Conservation (phyloP, 352 stramenopile species). For the Phytophthora pistaciae region DNA sequence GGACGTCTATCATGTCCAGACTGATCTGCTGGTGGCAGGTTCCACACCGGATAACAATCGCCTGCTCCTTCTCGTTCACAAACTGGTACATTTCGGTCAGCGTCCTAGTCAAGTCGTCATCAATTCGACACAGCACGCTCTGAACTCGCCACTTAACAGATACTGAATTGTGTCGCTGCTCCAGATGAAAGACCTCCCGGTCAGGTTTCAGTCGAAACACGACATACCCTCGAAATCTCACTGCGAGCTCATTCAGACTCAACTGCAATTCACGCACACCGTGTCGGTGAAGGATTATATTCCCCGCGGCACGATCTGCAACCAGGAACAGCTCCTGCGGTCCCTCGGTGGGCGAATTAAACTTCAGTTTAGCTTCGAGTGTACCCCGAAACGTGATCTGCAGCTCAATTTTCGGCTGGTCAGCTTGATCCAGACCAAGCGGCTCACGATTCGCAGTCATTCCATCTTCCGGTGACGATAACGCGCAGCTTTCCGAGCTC, state of each 20-base stretch:
- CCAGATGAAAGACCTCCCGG: slow-evolving; percentile 59
- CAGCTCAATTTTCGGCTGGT: slow-evolving; percentile 53
- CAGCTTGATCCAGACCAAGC: not conserved
- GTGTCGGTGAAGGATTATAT: slow-evolving; percentile 59
- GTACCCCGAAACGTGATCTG: slow-evolving; percentile 68
- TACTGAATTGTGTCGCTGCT: slow-evolving; percentile 43
- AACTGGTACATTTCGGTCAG: slow-evolving; percentile 66
- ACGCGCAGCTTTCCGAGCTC: slow-evolving; percentile 13
- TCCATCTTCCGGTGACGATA: slow-evolving; percentile 22
- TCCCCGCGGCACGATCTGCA: slow-evolving; percentile 52
- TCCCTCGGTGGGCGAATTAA: slow-evolving; percentile 48
- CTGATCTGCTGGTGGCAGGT: slow-evolving; percentile 68
- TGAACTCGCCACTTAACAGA: slow-evolving; percentile 67
- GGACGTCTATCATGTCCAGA: slow-evolving; percentile 62
- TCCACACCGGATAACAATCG: slow-evolving; percentile 61
- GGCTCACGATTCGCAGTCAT: slow-evolving; percentile 29
- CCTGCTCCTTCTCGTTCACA: slow-evolving; percentile 62
- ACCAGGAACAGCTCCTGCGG: slow-evolving; percentile 45
- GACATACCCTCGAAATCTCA: slow-evolving; percentile 54
- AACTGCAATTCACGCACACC: slow-evolving; percentile 54
- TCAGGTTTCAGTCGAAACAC: slow-evolving; percentile 65
- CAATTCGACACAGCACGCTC: slow-evolving; percentile 47
- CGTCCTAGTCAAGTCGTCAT: slow-evolving; percentile 55
- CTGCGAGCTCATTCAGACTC: slow-evolving; percentile 55
- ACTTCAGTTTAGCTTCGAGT: slow-evolving; percentile 47